Base-by-base conservation (phyloP, 148 eudicot species). In the Amaranthus cruentus region DNA sequence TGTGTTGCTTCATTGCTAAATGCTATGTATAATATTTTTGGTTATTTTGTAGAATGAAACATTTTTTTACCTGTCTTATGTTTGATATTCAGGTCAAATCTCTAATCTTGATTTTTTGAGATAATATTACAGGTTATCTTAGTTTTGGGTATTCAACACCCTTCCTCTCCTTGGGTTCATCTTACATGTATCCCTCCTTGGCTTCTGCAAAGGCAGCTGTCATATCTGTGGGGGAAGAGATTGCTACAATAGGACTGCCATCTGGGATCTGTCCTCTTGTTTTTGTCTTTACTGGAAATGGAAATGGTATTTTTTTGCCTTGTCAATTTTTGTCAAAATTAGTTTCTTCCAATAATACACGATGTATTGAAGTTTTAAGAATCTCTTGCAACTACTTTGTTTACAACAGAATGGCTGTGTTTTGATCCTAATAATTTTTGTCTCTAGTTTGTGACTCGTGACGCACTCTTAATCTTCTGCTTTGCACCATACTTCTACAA, bases 161-260 rank as follows among this genome's bases (percentile, higher is more conserved):
- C 21, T 89, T 96, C 80, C 95, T 96, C 38, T 89, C 96, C 8
- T 81, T 96, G 71, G 97, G 99, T 52, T 80, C 92, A 68, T 92
- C 99, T 72, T 90, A 96, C 87, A 96, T 96, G 99, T 96, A 92
- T 80, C 81, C 99, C 70, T 90, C 96, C 46, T 81, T 96, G 83
- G 96, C 99, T 79, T 81, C 94, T 85, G 96, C 97, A 6, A 96
- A 96, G 85, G 85, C 97, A 79, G 99, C 99, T 69, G 85, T 96
- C 63, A 89, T 96, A 80, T 85, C 97, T 44, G 91, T 96, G 69
- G 99, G 94, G 69, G 97, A 96, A 88, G 99, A 96, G 80, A 90
- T 96, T 72, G 85, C 92, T 69, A 87, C 92, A 77, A 80, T 81
- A 66, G 97, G 99, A 70, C 87, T 96, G 59, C 94, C 97, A 70